Conservation (phyloP, 176 grass and related monocot genomes). For the barley (Hordeum vulgare) region DNA sequence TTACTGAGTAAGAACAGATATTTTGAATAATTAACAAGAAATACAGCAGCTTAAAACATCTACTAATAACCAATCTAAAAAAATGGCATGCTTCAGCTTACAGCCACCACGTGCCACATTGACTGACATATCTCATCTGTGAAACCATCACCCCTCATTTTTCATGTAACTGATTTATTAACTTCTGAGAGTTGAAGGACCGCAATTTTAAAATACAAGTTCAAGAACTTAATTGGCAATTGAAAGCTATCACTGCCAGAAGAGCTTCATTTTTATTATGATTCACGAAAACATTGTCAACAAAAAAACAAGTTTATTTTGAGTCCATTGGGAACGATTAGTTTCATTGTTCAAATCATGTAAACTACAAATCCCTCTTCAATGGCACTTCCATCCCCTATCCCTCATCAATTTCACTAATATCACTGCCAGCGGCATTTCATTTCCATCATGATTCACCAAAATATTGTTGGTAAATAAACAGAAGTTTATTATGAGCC, state of each 20-base stretch:
- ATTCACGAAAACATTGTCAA: not conserved
- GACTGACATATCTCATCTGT: not conserved
- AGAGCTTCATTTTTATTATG: not conserved
- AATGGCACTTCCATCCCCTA: not conserved
- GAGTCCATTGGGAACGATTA: not conserved
- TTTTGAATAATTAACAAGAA: not conserved
- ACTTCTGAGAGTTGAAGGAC: not conserved
- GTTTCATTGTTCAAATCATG: not conserved
- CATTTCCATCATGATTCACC: not conserved
- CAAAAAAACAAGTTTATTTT: not conserved
- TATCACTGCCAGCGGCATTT: not conserved
- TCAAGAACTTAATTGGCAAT: not conserved
- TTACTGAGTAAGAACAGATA: not conserved
- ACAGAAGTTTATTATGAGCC: not conserved
- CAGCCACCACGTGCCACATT: not conserved
- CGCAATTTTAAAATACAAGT: not conserved
- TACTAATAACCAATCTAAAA: not conserved
- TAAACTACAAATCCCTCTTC: not conserved
- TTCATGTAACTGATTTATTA: not conserved
- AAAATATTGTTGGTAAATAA: not conserved
- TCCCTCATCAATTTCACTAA: not conserved
- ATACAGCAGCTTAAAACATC: not conserved
- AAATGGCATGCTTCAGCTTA: not conserved
- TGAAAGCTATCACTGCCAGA: not conserved
- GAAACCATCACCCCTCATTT: not conserved